Evolutionary conservation across 1,139 yeast genomes (phyloP).

Genomic region (Wickerhamomyces sp.): DNA sequence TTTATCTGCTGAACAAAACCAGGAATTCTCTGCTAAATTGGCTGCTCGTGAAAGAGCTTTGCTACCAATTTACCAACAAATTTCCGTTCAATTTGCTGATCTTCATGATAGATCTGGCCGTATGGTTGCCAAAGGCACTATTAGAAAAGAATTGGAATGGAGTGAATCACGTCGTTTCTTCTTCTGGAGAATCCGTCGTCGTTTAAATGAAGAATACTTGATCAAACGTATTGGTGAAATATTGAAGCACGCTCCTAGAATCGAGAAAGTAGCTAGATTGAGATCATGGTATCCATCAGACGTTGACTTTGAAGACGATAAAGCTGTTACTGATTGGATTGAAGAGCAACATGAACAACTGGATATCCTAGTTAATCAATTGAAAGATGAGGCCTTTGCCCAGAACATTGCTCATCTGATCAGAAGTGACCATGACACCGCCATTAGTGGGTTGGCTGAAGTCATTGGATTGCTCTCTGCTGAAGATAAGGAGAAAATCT

Average conservation of each 20-base stretch:
- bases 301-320: slow-evolving; percentile 68
- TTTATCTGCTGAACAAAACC: slow-evolving; percentile 59
- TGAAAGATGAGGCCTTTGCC: slow-evolving; percentile 62
- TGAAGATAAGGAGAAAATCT: slow-evolving; percentile 51
- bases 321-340: slow-evolving; percentile 79
- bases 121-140: slow-evolving; percentile 93
- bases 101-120: slow-evolving; percentile 96
- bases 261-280: slow-evolving; percentile 82
- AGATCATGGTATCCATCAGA: slow-evolving; percentile 83
- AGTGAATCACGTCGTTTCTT: slow-evolving; percentile 85
- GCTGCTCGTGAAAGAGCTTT: slow-evolving; percentile 74
- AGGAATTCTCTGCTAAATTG: slow-evolving; percentile 60
- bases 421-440: slow-evolving; percentile 50
- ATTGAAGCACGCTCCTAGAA: slow-evolving; percentile 56
- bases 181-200: slow-evolving; percentile 98
- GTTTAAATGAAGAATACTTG: slow-evolving; percentile 88
- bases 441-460: slow-evolving; percentile 56
- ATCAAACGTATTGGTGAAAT: slow-evolving; percentile 69
- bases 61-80: slow-evolving; percentile 86
- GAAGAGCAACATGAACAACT: slow-evolving; percentile 70
- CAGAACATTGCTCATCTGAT: slow-evolving; percentile 57
- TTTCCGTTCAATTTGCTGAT: slow-evolving; percentile 95
- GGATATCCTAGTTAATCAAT: slow-evolving; percentile 56
- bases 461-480: slow-evolving; percentile 55
- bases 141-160: slow-evolving; percentile 85